These are phyloP conservation scores for Capronia coronata DNA, from an alignment of 2,329 filamentous ascomycete species.

Conservation along the genomic window DNA sequence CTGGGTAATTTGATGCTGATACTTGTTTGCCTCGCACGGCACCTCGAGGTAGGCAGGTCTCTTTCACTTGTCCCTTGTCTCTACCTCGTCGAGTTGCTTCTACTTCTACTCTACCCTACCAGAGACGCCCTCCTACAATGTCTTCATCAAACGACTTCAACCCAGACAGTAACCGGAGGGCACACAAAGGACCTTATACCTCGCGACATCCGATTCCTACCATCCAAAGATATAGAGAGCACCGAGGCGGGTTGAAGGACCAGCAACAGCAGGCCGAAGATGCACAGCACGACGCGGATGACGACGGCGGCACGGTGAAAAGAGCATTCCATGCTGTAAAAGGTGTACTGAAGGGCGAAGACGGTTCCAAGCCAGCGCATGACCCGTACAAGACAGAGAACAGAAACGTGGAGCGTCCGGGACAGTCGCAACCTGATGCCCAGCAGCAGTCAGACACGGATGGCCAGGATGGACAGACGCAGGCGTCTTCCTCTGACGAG, in stretches of 20 bases:
- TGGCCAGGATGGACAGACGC: neutral
- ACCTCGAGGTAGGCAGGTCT: slow-evolving; percentile 8
- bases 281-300: slow-evolving; percentile 20
- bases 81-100: no score
- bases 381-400: slow-evolving; percentile 26
- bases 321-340: slow-evolving; percentile 27
- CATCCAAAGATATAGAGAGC: slow-evolving; percentile 25
- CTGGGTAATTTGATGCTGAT: slow-evolving; percentile 6
- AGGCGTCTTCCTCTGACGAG: neutral
- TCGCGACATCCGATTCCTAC: slow-evolving; percentile 27
- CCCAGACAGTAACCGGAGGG: slow-evolving; percentile 12
- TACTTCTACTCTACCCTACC: neutral
- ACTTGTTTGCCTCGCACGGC: neutral
- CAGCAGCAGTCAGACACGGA: slow-evolving; percentile 5
- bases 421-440: neutral
- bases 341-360: slow-evolving; percentile 23
- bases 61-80: neutral
- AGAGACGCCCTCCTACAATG: slow-evolving; percentile 1
- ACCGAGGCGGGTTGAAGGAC: slow-evolving; percentile 21
- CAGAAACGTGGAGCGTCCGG: slow-evolving; percentile 14
- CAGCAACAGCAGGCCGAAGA: slow-evolving; percentile 18
- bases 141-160: slow-evolving; percentile 20
- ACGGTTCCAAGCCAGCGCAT: slow-evolving; percentile 8
- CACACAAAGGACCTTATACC: slow-evolving; percentile 20
- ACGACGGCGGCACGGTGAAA: slow-evolving; percentile 19